Evolutionary conservation across 371 early-diverging fungal species (phyloP).

Genomic region (Rhizopus stolonifer): DNA sequence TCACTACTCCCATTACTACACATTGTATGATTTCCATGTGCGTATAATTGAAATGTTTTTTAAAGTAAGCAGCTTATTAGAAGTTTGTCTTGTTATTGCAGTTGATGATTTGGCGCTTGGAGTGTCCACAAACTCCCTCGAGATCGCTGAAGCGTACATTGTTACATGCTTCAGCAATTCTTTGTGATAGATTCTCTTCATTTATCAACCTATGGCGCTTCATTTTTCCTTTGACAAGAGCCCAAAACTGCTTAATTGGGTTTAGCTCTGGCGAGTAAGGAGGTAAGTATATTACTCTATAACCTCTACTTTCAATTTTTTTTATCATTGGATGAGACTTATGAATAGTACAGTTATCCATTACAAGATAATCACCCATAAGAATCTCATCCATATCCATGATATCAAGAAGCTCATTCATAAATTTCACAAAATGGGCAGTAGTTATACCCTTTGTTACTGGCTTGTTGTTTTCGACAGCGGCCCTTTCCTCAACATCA

Average conservation of each 20-base stretch:
- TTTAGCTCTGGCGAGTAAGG: slow-evolving; percentile 1
- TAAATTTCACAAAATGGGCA: slow-evolving; percentile 16
- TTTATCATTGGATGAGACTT: slow-evolving; percentile 2
- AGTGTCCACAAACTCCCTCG: slow-evolving; percentile 2
- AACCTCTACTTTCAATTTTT: no score
- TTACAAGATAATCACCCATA: slow-evolving; percentile 9
- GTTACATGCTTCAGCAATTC: slow-evolving; percentile 6
- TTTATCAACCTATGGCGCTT: slow-evolving; percentile 6
- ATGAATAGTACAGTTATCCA: background rate
- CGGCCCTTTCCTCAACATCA: no score
- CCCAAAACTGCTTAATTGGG: slow-evolving; percentile 4
- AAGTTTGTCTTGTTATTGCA: background rate
- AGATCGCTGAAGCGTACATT: slow-evolving; percentile 1
- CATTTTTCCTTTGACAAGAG: slow-evolving; percentile 5
- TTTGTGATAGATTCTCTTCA: slow-evolving; percentile 2
- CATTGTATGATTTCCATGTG: background rate
- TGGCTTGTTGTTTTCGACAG: slow-evolving; percentile 5
- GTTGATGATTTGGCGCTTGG: background rate
- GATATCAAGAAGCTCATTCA: slow-evolving; percentile 17
- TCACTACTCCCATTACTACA: no score
- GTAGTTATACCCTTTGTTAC: slow-evolving; percentile 14
- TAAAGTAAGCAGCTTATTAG: background rate
- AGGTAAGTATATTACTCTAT: slow-evolving; percentile 10
- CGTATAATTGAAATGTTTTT: background rate
- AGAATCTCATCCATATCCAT: slow-evolving; percentile 10